phyloP scores from a whole-genome alignment of 495 filamentous ascomycete genomes.

The Aspergillus hancockii region DNA sequence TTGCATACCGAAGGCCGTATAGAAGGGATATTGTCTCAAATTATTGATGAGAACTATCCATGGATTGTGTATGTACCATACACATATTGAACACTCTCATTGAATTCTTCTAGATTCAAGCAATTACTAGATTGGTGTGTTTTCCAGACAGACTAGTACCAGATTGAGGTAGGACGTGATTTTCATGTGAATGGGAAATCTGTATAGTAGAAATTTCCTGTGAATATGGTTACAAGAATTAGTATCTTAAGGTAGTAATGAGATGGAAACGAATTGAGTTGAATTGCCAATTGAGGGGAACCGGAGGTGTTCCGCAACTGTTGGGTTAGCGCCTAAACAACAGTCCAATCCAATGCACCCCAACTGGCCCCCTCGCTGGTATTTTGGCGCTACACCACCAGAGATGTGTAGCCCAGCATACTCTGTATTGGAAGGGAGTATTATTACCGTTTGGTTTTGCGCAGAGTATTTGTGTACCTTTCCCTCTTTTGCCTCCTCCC shows the following conservation, averaged over 20 bases:
- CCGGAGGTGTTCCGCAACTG: slow-evolving; percentile 4
- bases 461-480: neutral
- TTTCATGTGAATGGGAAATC: slow-evolving; percentile 24
- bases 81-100: too few species aligned
- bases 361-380: neutral
- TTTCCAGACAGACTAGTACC: too few species aligned
- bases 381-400: neutral
- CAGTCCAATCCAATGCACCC: neutral
- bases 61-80: too few species aligned
- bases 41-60: too few species aligned
- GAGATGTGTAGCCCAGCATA: too few species aligned
- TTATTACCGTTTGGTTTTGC: neutral
- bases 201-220: too few species aligned
- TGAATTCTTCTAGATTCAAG: too few species aligned
- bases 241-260: neutral
- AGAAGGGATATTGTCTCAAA: too few species aligned
- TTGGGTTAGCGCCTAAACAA: neutral
- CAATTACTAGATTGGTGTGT: too few species aligned
- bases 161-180: too few species aligned
- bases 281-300: slow-evolving; percentile 43
- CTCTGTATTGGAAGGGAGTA: slow-evolving; percentile 1
- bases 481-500: neutral
- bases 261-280: slow-evolving; percentile 42
- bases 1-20: too few species aligned
- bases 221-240: neutral